Percentiles rank a stretch among this genome's conserved stretches.
Conservation (phyloP, 257 asterid species). For the Voacanga thouarsii region DNA sequence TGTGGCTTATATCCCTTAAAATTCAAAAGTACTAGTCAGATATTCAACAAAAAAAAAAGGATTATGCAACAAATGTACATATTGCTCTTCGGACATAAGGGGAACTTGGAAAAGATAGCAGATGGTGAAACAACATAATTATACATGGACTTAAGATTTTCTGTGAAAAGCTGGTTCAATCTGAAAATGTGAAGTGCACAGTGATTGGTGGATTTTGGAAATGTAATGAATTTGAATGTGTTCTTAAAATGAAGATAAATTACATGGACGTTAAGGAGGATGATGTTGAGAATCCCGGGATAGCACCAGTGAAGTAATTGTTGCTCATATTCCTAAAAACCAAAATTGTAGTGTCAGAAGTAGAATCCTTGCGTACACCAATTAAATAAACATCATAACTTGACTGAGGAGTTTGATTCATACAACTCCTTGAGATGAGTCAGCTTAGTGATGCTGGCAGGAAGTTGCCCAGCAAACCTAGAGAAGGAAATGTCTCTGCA, state of each 20-base stretch:
- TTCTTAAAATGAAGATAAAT: background rate
- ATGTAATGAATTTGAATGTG: background rate
- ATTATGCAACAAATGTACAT: background rate
- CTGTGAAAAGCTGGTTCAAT: background rate
- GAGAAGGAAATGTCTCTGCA: constrained; percentile 49
- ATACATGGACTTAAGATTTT: background rate
- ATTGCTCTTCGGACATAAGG: background rate
- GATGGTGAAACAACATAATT: background rate
- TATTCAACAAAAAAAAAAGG: background rate
- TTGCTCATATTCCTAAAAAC: constrained; percentile 56
- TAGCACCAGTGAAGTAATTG: constrained; percentile 42
- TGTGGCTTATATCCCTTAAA: constrained; percentile 64
- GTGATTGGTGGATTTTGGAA: background rate
- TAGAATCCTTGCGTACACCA: background rate
- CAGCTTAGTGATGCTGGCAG: constrained; percentile 51
- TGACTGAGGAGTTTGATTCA: constrained; percentile 11
- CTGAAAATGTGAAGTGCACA: background rate
- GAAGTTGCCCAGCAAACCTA: constrained; percentile 47
- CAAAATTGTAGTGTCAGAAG: background rate
- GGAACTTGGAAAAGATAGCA: background rate
- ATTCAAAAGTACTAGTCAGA: constrained; percentile 7
- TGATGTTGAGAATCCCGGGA: constrained; percentile 45
- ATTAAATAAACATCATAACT: background rate
- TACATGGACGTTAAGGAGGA: constrained; percentile 47
- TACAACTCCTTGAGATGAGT: constrained; percentile 59